Percentiles rank a stretch among this genome's conserved stretches.
Evolutionary conservation across 805 yeast genomes (phyloP).

Genomic region (Yarrowia sp.): DNA sequence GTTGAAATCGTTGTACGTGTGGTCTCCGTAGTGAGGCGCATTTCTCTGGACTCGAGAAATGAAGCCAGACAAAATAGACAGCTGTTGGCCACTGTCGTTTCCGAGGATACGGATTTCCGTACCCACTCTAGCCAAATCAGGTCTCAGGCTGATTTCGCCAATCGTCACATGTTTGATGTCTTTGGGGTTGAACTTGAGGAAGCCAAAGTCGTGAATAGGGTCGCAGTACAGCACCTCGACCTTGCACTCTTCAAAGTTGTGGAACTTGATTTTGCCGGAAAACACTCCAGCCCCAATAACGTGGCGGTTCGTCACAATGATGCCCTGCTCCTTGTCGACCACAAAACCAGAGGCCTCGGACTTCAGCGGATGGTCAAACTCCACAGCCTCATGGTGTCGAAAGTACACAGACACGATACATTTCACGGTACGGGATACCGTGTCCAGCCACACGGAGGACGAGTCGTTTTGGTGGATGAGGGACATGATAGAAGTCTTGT

Average conservation of each 20-base stretch:
- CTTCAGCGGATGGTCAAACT: conserved; percentile 74
- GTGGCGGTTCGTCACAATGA: conserved; percentile 86
- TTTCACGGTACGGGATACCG: conserved; percentile 75
- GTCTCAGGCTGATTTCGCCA: conserved; percentile 61
- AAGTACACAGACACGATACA: conserved; percentile 89
- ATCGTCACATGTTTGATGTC: conserved; percentile 72
- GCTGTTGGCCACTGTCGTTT: conserved; percentile 92
- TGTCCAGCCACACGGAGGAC: conserved; percentile 63
- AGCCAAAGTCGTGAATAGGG: conserved; percentile 94
- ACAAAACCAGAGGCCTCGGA: conserved; percentile 89
- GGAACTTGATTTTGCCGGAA: conserved; percentile 85
- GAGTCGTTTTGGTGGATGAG: conserved; percentile 27
- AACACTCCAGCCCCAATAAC: conserved; percentile 96
- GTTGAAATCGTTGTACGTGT: conserved; percentile 87
- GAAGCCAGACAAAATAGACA: conserved; percentile 83
- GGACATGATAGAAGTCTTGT: not conserved
- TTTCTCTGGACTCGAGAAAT: conserved; percentile 81
- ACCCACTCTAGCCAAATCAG: conserved; percentile 85
- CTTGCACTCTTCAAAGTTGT: conserved; percentile 89
- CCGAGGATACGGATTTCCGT: conserved; percentile 92
- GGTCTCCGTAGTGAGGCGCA: conserved; percentile 87
- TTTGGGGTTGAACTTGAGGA: conserved; percentile 70
- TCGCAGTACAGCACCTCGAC: conserved; percentile 85
- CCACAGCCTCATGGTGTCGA: conserved; percentile 77
- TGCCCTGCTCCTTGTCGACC: conserved; percentile 76